Conservation (phyloP, 2,329 filamentous ascomycete genomes). For the Epichloe glyceriae region DNA sequence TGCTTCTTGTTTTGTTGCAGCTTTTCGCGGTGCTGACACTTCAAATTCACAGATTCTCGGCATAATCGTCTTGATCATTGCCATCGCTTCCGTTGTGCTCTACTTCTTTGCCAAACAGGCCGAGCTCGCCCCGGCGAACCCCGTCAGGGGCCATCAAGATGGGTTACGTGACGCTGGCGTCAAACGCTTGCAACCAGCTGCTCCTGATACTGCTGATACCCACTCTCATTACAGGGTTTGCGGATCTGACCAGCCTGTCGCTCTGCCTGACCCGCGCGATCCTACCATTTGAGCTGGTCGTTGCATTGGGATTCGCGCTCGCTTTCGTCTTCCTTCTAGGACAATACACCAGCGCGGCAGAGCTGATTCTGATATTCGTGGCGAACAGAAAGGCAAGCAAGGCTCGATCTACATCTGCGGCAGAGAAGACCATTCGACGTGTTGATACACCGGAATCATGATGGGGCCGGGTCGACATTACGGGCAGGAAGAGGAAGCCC, state of each 20-base stretch:
- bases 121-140: neutral
- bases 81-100: slow-evolving; percentile 12
- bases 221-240: slow-evolving; percentile 16
- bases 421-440: neutral
- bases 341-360: slow-evolving; percentile 11
- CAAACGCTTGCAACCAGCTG: slow-evolving; percentile 13
- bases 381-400: slow-evolving; percentile 2
- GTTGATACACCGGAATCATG: neutral
- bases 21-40: neutral
- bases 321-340: slow-evolving; percentile 12
- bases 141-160: neutral
- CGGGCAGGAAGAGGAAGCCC: too few species aligned
- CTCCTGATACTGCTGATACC: slow-evolving; percentile 13
- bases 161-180: slow-evolving; percentile 1
- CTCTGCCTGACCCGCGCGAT: slow-evolving; percentile 16
- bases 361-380: slow-evolving; percentile 9
- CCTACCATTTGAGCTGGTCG: slow-evolving; percentile 14
- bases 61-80: slow-evolving; percentile 14
- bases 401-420: neutral
- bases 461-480: neutral
- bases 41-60: slow-evolving; percentile 14
- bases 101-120: slow-evolving; percentile 13
- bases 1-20: too few species aligned
- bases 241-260: slow-evolving; percentile 14
- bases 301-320: slow-evolving; percentile 14